A percentile compares a stretch with the other conserved stretches of the same genome.
phyloP scores from a whole-genome alignment of 2,329 filamentous ascomycete species.

The Chrysoporthe deuterocubensis region DNA sequence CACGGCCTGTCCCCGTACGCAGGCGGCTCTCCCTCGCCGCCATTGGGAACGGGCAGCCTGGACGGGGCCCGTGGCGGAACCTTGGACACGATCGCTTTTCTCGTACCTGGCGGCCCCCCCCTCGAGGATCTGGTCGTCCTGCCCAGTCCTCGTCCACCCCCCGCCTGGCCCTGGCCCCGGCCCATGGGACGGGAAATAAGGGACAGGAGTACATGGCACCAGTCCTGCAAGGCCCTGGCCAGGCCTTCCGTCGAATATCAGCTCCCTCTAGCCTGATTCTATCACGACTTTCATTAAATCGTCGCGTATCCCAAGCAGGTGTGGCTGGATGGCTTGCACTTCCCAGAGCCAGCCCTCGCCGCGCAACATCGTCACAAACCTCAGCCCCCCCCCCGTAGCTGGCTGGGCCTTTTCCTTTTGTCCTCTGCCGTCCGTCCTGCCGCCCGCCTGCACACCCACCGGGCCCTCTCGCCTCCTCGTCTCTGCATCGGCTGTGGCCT shows the following conservation, averaged over 20 bases:
- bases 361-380: background rate
- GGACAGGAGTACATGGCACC: constrained; percentile 22
- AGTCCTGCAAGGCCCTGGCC: constrained; percentile 23
- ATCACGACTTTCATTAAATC: constrained; percentile 28
- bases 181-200: constrained; percentile 27
- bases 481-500: background rate
- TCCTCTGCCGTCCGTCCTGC: background rate
- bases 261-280: constrained; percentile 21
- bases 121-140: constrained; percentile 22
- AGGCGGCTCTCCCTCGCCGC: background rate
- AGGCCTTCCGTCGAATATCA: constrained; percentile 24
- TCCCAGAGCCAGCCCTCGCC: background rate
- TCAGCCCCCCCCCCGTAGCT: background rate
- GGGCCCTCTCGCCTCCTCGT: background rate
- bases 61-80: background rate
- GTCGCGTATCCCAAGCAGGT: constrained; percentile 24
- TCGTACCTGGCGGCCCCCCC: background rate
- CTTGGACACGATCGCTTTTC: constrained; percentile 7
- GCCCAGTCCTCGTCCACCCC: constrained; percentile 12
- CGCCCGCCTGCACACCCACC: background rate
- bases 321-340: constrained; percentile 16
- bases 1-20: constrained; percentile 2
- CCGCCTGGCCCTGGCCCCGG: constrained; percentile 17
- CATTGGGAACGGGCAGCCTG: constrained; percentile 2
- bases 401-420: constrained; percentile 12